phyloP scores from a whole-genome alignment of 1,284 basidiomycete species.

The Leccinum proximum region DNA sequence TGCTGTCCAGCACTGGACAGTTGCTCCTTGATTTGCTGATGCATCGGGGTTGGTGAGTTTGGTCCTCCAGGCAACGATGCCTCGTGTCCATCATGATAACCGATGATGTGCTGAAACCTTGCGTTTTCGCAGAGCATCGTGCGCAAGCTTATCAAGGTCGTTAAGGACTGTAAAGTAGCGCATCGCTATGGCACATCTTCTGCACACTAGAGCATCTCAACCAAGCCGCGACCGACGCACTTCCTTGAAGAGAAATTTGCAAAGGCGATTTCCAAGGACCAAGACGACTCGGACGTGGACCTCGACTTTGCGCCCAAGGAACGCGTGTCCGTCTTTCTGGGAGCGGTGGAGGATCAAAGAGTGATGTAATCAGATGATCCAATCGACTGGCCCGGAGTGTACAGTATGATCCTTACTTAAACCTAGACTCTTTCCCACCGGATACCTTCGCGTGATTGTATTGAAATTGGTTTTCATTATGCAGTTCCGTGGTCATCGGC shows the following conservation, averaged over 20 bases:
- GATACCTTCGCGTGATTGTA: no score
- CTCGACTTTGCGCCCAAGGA: no score
- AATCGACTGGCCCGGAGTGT: no score
- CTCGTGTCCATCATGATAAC: background rate
- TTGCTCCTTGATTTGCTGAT: no score
- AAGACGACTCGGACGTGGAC: conserved; percentile 41
- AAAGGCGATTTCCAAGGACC: conserved; percentile 48
- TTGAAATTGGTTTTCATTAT: background rate
- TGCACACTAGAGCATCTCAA: no score
- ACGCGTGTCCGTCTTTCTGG: no score
- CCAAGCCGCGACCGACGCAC: conserved; percentile 30
- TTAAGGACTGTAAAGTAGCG: conserved; percentile 66
- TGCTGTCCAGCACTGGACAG: no score
- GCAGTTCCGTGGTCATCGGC: background rate
- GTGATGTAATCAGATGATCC: no score
- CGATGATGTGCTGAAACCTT: conserved; percentile 8
- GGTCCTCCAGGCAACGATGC: background rate
- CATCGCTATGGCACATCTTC: no score
- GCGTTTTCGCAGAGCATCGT: conserved; percentile 58
- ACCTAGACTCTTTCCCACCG: no score
- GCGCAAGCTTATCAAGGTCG: conserved; percentile 15
- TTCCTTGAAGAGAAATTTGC: conserved; percentile 59
- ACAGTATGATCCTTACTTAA: no score
- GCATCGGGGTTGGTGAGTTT: conserved; percentile 52
- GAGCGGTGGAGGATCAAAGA: no score